Evolutionary conservation across 352 stramenopile species (phyloP), one percentile per base, ranked within the genome.

Genomic region (Peronospora belbahrii): DNA sequence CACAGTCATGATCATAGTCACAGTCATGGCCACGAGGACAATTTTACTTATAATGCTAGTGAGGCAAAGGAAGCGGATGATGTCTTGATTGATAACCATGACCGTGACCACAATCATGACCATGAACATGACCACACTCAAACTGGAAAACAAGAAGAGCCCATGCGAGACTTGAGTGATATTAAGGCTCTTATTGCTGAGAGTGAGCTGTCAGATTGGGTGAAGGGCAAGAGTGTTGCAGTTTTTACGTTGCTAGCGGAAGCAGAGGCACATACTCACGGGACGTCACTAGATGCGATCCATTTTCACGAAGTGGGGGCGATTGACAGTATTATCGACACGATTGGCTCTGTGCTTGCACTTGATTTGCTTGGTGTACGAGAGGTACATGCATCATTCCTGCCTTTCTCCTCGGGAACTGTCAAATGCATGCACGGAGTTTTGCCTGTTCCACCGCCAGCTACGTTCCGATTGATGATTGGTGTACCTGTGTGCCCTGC

Each of bases 241-340:
- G 77, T 93, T 4, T 98, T 98, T 71, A 88, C 72, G 4, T 70
- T 84, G 14, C 65, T 98, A 18, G 95, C 94, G 2, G 60, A 95
- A 43, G 92, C 95, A 0, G 95, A 98, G 56, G 91, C 94, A 17
- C 67, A 88, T 20, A 97, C 92, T 23, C 95, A 98, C 62, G 93
- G 95, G 25, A 91, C 92, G 19, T 71, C 73, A 3, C 52, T 97
- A 19, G 88, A 98, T 8, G 56, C 78, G 51, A 94, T 98, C 38
- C 94, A 98, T 61, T 98, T 98, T 66, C 95, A 98, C 62, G 95
- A 98, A 67, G 95, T 98, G 4, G 95, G 95, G 17, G 90, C 94
- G 13, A 94, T 98, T 52, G 95, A 98, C 74, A 97, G 85, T 50
- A 98, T 98, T 62, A 74, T 98, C 18, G 95, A 98, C 67, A 98